These are phyloP conservation scores for Citrus mangshanensis DNA, from an alignment of 345 rosid species.

Conservation along the genomic window DNA sequence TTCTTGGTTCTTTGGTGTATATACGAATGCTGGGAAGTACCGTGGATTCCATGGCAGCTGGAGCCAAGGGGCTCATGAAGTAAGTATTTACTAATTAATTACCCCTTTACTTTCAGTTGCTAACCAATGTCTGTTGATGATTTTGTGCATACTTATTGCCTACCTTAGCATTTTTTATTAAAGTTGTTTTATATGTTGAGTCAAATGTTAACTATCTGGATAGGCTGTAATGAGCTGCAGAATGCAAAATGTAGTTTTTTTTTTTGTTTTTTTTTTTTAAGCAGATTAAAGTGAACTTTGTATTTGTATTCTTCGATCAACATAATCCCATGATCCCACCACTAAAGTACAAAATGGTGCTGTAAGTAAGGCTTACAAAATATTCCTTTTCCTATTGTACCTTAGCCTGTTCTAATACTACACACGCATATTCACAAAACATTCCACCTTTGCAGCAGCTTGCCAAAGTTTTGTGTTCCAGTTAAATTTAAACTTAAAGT, in stretches of 20 bases:
- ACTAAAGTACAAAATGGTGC: neutral
- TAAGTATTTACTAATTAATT: constrained; percentile 32
- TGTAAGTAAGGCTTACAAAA: neutral
- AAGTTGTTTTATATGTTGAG: neutral
- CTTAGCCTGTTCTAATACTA: neutral
- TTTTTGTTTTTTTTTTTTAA: neutral
- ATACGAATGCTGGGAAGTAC: constrained; percentile 85
- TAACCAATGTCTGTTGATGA: neutral
- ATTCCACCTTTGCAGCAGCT: neutral
- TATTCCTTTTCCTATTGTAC: neutral
- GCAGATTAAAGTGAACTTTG: neutral
- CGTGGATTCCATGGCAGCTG: constrained; percentile 86
- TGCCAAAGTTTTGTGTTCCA: neutral
- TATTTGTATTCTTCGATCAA: neutral
- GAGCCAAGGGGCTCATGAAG: constrained; percentile 81
- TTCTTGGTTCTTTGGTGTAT: constrained; percentile 72
- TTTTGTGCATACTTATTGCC: neutral
- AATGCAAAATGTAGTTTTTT: neutral
- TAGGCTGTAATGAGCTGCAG: neutral
- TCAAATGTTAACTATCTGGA: neutral
- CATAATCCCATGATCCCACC: neutral
- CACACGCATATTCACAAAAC: neutral
- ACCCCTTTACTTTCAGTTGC: neutral
- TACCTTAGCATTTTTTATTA: neutral
- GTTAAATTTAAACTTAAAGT: no score